Evolutionary conservation across 1,139 yeast species (phyloP), one percentile per base, ranked within the genome.

Genomic region (Suhomyces chickasaworum): DNA sequence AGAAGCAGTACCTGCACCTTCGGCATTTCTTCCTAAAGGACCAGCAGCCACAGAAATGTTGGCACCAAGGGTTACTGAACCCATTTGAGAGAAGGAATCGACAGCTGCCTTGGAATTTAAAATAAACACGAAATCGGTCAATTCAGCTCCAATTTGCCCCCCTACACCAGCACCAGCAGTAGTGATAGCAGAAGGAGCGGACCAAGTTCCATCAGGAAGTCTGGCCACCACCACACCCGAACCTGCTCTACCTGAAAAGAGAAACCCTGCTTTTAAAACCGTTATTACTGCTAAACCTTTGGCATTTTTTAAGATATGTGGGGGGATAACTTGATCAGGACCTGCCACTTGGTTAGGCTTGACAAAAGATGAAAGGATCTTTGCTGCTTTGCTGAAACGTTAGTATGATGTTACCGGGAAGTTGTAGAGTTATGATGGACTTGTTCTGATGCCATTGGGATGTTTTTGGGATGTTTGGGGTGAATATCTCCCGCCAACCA

Each of bases 81-180:
- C 99, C 57, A 86, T 80, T 63, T 90, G 97, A 6, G 98, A 90
- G 70, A 93, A 93, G 7, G 97, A 84, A 55, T 88, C 90, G 37
- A 93, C 99, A 1, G 99, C 99, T 1, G 91, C 81, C 48, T 80
- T 77, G 20, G 87, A 81, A 68, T 93, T 93, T 55, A 93, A 78
- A 49, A 93, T 91, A 65, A 93, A 93, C 37, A 93, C 97, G 66
- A 93, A 93, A 71, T 93, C 99, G 1, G 99, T 93, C 59, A 93
- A 73, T 65, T 93, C 99, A 5, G 97, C 95, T 35, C 99, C 99
- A 55, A 93, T 81, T 70, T 90, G 95, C 36, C 99, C 99, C 48
- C 99, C 99, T 4, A 95, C 97, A 60, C 99, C 98, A 3, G 97
- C 98, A 57, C 99, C 99, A 1, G 97, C 98, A 21, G 97, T 88